These are phyloP conservation scores for Diatrype stigma DNA, from an alignment of 2,329 filamentous ascomycete genomes.

Conservation along the genomic window DNA sequence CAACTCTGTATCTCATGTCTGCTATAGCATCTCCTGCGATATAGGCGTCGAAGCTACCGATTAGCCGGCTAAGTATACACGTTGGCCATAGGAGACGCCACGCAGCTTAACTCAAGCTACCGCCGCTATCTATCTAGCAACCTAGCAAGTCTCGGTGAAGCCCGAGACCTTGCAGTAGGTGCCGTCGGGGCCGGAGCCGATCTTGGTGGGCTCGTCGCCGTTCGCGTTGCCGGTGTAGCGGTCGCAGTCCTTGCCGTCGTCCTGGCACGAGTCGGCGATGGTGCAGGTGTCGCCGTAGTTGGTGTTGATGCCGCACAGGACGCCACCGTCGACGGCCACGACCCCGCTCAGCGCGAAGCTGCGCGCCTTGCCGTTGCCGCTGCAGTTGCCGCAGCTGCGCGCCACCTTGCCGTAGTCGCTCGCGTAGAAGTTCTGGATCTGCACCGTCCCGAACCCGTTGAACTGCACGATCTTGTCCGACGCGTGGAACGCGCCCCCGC, in stretches of 20 bases:
- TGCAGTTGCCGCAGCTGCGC: constrained; percentile 48
- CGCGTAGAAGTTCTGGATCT: constrained; percentile 37
- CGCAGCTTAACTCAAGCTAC: no score
- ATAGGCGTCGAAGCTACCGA: no score
- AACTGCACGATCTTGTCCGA: constrained; percentile 38
- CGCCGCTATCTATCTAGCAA: neutral
- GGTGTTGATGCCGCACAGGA: constrained; percentile 46
- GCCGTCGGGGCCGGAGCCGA: constrained; percentile 33
- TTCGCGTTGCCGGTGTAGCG: constrained; percentile 33
- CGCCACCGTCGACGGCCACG: constrained; percentile 35
- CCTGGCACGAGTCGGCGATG: constrained; percentile 35
- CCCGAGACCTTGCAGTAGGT: constrained; percentile 24
- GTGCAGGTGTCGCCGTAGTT: constrained; percentile 46
- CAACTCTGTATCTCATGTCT: no score
- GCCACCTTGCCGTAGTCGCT: constrained; percentile 44
- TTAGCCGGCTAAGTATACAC: no score
- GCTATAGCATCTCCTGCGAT: no score
- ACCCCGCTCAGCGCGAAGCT: constrained; percentile 41
- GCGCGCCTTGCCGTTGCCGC: constrained; percentile 32
- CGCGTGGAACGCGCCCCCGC: constrained; percentile 36
- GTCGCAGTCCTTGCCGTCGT: constrained; percentile 26
- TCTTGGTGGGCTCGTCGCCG: constrained; percentile 33
- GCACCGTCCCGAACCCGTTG: constrained; percentile 37
- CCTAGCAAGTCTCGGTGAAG: constrained; percentile 1
- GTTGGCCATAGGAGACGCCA: no score